Evolutionary conservation across 192 early-diverging fungal genomes (phyloP).

Genomic region (Coemansia sp.): DNA sequence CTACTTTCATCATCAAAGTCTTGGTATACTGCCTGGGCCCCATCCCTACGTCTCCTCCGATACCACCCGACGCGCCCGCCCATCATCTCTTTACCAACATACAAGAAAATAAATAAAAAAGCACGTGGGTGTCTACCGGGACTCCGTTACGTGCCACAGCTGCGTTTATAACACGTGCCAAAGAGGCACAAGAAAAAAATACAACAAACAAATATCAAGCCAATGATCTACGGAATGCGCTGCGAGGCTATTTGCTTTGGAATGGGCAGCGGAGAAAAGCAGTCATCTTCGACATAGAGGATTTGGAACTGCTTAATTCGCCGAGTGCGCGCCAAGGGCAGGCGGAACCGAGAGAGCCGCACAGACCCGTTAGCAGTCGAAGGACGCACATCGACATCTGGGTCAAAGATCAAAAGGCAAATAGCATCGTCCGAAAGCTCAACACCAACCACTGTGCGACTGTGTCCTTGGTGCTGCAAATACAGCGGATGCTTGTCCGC

Average conservation of each 20-base stretch:
- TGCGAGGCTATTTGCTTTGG: slow-evolving; percentile 8
- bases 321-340: slow-evolving; percentile 8
- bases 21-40: no score
- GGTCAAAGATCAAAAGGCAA: slow-evolving; percentile 68
- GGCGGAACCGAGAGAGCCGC: slow-evolving; percentile 2
- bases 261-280: neutral
- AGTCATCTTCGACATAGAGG: slow-evolving; percentile 18
- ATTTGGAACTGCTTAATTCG: slow-evolving; percentile 32
- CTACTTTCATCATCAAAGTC: no score
- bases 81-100: no score
- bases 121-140: no score
- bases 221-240: neutral
- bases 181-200: neutral
- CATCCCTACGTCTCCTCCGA: no score
- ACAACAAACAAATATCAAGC: neutral
- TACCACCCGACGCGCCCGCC: no score
- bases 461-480: slow-evolving; percentile 74
- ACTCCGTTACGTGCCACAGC: neutral
- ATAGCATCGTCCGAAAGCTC: slow-evolving; percentile 49
- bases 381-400: slow-evolving; percentile 27
- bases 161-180: no score
- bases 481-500: slow-evolving; percentile 67
- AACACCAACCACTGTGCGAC: slow-evolving; percentile 66
- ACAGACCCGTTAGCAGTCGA: neutral
- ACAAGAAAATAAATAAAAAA: no score